Conservation (phyloP, 2,329 filamentous ascomycete genomes). For the Lizonia empirigonia region DNA sequence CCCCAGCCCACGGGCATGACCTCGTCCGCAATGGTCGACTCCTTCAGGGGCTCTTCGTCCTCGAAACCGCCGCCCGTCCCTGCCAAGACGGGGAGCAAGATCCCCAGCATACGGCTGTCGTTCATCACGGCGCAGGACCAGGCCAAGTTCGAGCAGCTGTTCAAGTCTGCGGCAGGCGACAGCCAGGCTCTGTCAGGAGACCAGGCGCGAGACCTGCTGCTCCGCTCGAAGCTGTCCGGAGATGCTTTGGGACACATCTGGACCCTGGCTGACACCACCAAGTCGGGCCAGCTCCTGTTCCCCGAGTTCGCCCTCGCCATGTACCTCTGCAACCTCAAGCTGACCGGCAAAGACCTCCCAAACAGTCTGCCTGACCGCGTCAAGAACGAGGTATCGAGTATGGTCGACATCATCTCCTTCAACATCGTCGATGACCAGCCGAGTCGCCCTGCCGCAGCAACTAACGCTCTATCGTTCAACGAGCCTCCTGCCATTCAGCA, state of each 20-base stretch:
- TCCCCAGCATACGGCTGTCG: conserved; percentile 90
- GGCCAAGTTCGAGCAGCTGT: conserved; percentile 94
- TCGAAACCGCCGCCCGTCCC: conserved; percentile 65
- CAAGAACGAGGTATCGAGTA: conserved; percentile 96
- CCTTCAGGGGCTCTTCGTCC: conserved; percentile 55
- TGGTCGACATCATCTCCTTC: conserved; percentile 99
- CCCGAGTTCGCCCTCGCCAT: conserved; percentile 97
- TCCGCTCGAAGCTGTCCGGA: conserved; percentile 87
- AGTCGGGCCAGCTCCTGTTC: conserved; percentile 93
- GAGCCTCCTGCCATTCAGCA: conserved; percentile 59
- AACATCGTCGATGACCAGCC: conserved; percentile 76
- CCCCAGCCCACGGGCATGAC: conserved; percentile 66
- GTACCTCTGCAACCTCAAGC: conserved; percentile 95
- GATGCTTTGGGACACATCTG: conserved; percentile 91
- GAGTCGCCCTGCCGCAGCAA: conserved; percentile 57
- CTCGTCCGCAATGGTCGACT: conserved; percentile 68
- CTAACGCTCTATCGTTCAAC: conserved; percentile 74
- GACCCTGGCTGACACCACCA: conserved; percentile 93
- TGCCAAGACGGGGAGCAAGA: conserved; percentile 71
- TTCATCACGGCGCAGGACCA: conserved; percentile 97
- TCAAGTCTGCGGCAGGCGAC: conserved; percentile 91
- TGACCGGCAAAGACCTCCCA: conserved; percentile 85
- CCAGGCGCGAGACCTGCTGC: conserved; percentile 84
- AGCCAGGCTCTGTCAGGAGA: conserved; percentile 86
- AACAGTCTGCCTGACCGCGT: conserved; percentile 78